These are phyloP conservation scores for Cordyceps tenuipes DNA, from an alignment of 2,329 filamentous ascomycete species.

Conservation along the genomic window DNA sequence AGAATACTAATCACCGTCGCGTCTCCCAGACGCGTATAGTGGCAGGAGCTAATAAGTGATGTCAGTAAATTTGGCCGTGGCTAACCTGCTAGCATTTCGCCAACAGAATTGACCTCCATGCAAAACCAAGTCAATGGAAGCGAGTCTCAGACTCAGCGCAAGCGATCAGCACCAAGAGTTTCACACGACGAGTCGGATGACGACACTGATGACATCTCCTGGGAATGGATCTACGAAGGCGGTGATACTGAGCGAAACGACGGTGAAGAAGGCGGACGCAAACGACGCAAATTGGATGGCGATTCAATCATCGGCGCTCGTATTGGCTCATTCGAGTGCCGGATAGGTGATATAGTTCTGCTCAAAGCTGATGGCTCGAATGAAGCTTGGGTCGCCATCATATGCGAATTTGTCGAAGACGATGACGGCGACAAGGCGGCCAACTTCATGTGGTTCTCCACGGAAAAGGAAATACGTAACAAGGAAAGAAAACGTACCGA, in stretches of 20 bases:
- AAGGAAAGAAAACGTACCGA: slow-evolving; percentile 75
- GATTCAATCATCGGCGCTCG: slow-evolving; percentile 67
- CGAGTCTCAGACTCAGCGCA: slow-evolving; percentile 3
- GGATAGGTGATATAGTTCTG: slow-evolving; percentile 73
- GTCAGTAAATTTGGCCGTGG: neutral
- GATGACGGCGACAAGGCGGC: slow-evolving; percentile 63
- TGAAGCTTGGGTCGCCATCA: slow-evolving; percentile 87
- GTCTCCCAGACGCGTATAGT: slow-evolving; percentile 14
- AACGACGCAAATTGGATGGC: slow-evolving; percentile 26
- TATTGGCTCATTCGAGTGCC: slow-evolving; percentile 74
- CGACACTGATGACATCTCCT: slow-evolving; percentile 64
- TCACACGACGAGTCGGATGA: slow-evolving; percentile 55
- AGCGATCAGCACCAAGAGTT: neutral
- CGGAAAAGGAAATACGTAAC: slow-evolving; percentile 80
- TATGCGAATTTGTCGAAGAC: slow-evolving; percentile 71
- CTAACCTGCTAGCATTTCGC: neutral
- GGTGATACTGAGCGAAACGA: slow-evolving; percentile 22
- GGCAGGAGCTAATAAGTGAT: neutral
- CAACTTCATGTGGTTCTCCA: slow-evolving; percentile 93
- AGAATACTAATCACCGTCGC: slow-evolving; percentile 4
- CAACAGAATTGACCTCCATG: neutral
- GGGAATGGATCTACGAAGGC: slow-evolving; percentile 67
- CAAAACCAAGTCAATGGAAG: neutral
- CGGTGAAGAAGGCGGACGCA: slow-evolving; percentile 24
- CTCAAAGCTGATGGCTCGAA: slow-evolving; percentile 80